Percentiles rank a stretch among this genome's conserved stretches.
Evolutionary conservation across 2,329 filamentous ascomycete species (phyloP).

Genomic region (Cryphonectria naterciae): DNA sequence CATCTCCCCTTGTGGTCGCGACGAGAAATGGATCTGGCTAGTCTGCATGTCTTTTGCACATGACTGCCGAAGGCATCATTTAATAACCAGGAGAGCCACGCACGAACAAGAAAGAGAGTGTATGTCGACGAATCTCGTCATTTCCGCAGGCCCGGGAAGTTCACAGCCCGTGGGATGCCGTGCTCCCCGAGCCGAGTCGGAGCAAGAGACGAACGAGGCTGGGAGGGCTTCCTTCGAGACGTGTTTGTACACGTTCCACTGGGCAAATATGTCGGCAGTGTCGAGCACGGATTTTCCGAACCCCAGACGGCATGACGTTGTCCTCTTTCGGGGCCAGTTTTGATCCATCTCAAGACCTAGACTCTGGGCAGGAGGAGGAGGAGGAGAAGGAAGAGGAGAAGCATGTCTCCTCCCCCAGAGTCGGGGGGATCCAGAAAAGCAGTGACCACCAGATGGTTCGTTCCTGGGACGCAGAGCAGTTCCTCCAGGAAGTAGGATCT

Average conservation of each 20-base stretch:
- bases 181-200: neutral
- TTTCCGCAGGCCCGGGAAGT: neutral
- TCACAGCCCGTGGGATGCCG: neutral
- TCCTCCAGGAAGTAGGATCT: neutral
- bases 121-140: neutral
- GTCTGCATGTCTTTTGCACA: neutral
- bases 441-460: constrained; percentile 3
- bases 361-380: neutral
- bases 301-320: neutral
- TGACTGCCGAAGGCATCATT: neutral
- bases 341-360: neutral
- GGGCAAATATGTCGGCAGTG: neutral
- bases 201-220: neutral
- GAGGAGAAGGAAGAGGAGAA: neutral
- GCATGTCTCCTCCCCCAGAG: neutral
- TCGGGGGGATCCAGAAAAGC: neutral
- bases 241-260: neutral
- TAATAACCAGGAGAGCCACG: neutral
- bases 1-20: neutral
- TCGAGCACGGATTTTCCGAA: neutral
- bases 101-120: neutral
- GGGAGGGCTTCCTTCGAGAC: neutral
- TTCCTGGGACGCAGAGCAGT: neutral
- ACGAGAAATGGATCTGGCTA: neutral
- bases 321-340: neutral